Evolutionary conservation across 345 rosid species (phyloP).

Genomic region (Linum usitatissimum): DNA sequence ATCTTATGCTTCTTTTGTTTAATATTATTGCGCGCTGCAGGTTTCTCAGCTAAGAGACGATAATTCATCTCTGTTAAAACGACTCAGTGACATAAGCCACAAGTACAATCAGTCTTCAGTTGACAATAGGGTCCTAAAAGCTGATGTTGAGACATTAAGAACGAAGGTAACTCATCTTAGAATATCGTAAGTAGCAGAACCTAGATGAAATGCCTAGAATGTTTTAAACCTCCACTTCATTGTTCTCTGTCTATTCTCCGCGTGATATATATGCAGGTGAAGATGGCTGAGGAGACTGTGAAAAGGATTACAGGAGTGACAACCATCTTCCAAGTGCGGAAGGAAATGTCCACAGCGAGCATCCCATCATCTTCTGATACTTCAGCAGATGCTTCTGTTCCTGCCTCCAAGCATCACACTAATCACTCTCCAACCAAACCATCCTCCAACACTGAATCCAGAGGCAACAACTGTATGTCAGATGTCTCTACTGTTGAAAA

Average conservation of each 20-base stretch:
- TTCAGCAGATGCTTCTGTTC: constrained; percentile 44
- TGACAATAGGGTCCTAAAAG: constrained; percentile 25
- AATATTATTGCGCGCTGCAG: constrained; percentile 5
- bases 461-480: constrained; percentile 15
- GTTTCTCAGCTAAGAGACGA: constrained; percentile 22
- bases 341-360: constrained; percentile 36
- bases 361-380: constrained; percentile 41
- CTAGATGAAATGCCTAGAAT: no score
- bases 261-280: constrained; percentile 17
- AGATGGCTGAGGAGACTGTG: constrained; percentile 24
- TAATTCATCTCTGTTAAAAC: constrained; percentile 20
- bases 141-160: constrained; percentile 21
- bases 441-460: constrained; percentile 10
- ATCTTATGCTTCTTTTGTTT: neutral
- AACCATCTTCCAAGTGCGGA: constrained; percentile 25
- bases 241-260: neutral
- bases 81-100: constrained; percentile 16
- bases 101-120: constrained; percentile 25
- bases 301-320: constrained; percentile 21
- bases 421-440: constrained; percentile 26
- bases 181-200: neutral
- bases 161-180: constrained; percentile 13
- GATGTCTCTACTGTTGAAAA: constrained; percentile 41
- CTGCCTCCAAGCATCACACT: constrained; percentile 25
- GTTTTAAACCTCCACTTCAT: neutral